These are phyloP conservation scores for Saccharomycopsis selenospora DNA, from an alignment of 805 yeast genomes.

Conservation along the genomic window DNA sequence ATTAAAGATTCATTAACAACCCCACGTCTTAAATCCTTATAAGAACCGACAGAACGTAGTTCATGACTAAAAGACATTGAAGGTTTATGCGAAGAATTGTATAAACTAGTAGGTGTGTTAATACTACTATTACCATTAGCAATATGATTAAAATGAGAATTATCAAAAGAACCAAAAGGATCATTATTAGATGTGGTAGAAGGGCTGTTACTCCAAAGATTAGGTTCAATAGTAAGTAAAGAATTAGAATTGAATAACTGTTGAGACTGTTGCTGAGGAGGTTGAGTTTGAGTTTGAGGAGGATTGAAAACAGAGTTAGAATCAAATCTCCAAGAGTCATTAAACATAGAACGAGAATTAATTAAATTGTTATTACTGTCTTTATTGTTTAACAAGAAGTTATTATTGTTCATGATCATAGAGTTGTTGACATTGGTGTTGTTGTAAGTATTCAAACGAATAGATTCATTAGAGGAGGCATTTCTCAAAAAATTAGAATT, in stretches of 20 bases:
- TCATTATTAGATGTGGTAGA: background rate
- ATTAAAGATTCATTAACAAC: slow-evolving; percentile 10
- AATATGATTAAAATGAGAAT: background rate
- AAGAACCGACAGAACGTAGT: slow-evolving; percentile 13
- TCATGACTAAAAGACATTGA: background rate
- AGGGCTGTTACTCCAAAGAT: background rate
- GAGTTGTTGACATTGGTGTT: too few species aligned
- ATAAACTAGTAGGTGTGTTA: background rate
- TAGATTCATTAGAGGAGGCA: background rate
- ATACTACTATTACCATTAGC: background rate
- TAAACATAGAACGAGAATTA: background rate
- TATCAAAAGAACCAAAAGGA: background rate
- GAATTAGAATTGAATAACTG: background rate
- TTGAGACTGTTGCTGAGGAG: background rate
- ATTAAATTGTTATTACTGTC: background rate
- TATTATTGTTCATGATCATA: background rate
- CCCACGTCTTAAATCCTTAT: slow-evolving; percentile 15
- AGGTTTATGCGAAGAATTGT: background rate
- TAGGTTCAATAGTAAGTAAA: background rate
- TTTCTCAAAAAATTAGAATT: background rate
- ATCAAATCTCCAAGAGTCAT: background rate
- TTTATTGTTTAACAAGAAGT: background rate
- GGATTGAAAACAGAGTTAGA: background rate
- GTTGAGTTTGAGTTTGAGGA: background rate
- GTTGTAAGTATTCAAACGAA: background rate